These are phyloP conservation scores for Candida maesae DNA, from an alignment of 805 yeast species.

Conservation along the genomic window DNA sequence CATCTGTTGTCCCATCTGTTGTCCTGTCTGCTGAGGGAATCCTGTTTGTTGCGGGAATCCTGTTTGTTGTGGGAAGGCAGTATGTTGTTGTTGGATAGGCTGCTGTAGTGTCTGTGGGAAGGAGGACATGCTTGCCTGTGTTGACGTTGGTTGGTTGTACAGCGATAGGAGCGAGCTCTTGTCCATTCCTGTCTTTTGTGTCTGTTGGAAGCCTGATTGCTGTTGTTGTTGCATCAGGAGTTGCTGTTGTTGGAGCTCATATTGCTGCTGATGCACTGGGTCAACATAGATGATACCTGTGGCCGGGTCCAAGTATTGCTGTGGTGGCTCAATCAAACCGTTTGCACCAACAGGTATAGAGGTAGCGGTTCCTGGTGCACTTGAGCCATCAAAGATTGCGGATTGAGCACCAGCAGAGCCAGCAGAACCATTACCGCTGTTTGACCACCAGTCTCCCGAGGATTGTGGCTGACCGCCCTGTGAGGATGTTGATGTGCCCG, in stretches of 20 bases:
- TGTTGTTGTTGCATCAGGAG: slow-evolving; percentile 11
- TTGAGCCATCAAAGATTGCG: slow-evolving; percentile 5
- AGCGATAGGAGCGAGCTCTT: slow-evolving; percentile 21
- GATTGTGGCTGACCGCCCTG: slow-evolving; percentile 6
- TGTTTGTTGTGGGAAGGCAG: slow-evolving; percentile 8
- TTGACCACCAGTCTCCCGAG: slow-evolving; percentile 23
- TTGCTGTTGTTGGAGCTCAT: slow-evolving; percentile 25
- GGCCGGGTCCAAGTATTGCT: slow-evolving; percentile 70
- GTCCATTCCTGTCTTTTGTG: slow-evolving; percentile 13
- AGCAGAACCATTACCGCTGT: slow-evolving; percentile 22
- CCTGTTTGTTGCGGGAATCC: slow-evolving; percentile 13
- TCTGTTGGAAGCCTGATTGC: slow-evolving; percentile 9
- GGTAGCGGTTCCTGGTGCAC: neutral
- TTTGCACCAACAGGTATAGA: slow-evolving; percentile 19
- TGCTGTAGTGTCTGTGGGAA: slow-evolving; percentile 39
- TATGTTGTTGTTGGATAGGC: slow-evolving; percentile 11
- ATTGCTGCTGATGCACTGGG: slow-evolving; percentile 51
- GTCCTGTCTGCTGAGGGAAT: neutral
- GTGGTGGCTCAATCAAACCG: slow-evolving; percentile 41
- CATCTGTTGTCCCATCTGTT: neutral
- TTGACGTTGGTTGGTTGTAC: slow-evolving; percentile 28
- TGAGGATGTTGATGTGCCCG: slow-evolving; percentile 12
- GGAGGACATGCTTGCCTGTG: slow-evolving; percentile 30
- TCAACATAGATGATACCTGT: slow-evolving; percentile 71
- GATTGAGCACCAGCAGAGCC: slow-evolving; percentile 20